phyloP scores from a whole-genome alignment of 2,329 filamentous ascomycete species.

The Hymenoscyphus fructigenus region DNA sequence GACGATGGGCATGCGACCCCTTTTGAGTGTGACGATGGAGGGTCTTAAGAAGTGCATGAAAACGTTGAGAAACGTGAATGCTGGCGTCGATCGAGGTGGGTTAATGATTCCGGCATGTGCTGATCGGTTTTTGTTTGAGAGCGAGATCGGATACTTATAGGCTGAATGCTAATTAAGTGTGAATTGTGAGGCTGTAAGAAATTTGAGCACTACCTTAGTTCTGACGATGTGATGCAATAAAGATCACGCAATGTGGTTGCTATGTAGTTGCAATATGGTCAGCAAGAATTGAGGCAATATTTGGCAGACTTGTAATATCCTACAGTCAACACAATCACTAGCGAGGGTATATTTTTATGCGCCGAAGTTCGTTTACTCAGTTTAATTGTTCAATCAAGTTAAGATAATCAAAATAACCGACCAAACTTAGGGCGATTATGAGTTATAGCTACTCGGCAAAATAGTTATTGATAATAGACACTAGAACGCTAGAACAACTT shows the following conservation, averaged over 20 bases:
- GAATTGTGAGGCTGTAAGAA: neutral
- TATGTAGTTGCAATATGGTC: neutral
- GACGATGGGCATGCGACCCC: neutral
- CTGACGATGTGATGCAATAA: neutral
- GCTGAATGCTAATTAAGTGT: neutral
- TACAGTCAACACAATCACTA: too few species aligned
- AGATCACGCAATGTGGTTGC: neutral
- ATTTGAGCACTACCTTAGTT: neutral
- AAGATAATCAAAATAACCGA: too few species aligned
- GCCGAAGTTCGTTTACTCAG: too few species aligned
- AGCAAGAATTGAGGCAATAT: too few species aligned
- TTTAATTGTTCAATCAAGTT: too few species aligned
- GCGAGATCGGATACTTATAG: neutral
- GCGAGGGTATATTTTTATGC: too few species aligned
- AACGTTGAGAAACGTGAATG: constrained; percentile 2
- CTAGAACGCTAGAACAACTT: too few species aligned
- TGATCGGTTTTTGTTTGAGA: neutral
- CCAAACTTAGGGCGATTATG: too few species aligned
- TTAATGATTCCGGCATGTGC: neutral
- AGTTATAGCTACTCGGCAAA: too few species aligned
- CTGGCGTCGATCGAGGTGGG: neutral
- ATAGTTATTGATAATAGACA: too few species aligned
- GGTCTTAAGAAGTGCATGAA: neutral
- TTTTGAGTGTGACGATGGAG: neutral
- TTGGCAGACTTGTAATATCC: too few species aligned